phyloP scores from a whole-genome alignment of 108 stramenopile species.

The Cylindrotheca fusiformis region DNA sequence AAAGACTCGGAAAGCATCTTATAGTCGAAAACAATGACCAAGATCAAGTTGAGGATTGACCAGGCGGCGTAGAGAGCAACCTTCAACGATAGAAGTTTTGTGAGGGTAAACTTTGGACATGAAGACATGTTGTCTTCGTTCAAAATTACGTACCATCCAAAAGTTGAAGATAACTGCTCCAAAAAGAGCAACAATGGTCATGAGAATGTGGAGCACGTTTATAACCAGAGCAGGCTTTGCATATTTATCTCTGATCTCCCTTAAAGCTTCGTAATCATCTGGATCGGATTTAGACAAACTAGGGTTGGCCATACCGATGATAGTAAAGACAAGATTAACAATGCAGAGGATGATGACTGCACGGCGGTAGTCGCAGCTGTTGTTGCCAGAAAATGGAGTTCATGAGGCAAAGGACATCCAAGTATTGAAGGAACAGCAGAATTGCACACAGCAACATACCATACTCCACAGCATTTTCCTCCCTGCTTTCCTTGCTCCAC shows the following conservation, averaged over 20 bases:
- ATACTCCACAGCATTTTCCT: constrained; percentile 29
- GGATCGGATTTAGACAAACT: background rate
- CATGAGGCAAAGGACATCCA: background rate
- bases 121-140: background rate
- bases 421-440: background rate
- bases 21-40: background rate
- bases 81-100: background rate
- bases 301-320: constrained; percentile 3
- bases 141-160: background rate
- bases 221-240: background rate
- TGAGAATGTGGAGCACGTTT: background rate
- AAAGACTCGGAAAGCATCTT: background rate
- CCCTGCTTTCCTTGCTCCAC: constrained; percentile 25
- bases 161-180: constrained; percentile 32
- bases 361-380: constrained; percentile 38
- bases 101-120: background rate
- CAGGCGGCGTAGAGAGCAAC: background rate
- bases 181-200: constrained; percentile 14
- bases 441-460: background rate
- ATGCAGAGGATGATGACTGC: constrained; percentile 35
- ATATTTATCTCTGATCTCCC: background rate
- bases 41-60: background rate
- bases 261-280: constrained; percentile 10
- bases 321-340: constrained; percentile 1
- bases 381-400: background rate